Evolutionary conservation across 345 rosid genomes (phyloP), one percentile per base, ranked within the genome.

Genomic region (Microthlaspi erraticum): DNA sequence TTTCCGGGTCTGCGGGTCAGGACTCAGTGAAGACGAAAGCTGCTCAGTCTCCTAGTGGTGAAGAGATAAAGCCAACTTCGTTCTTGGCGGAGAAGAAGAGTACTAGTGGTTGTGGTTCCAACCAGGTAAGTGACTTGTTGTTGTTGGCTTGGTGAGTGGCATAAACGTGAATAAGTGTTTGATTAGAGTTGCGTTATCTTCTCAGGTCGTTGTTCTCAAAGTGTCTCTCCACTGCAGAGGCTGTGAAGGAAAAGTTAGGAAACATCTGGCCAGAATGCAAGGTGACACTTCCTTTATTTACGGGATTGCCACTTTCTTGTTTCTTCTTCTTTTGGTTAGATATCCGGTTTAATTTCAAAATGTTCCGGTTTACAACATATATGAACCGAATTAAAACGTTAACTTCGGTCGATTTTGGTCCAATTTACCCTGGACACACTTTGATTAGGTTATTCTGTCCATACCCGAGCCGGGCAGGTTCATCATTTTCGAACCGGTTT

Each of bases 201-300:
- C 0, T 3, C 86, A 89, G 87, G 90, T 88, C 39, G 98, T 90
- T 60, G 98, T 86, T 59, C 76, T 92, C 78, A 85, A 88, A 80
- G 98, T 93, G 77, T 93, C 98, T 54, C 74, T 93, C 16, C 97
- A 93, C 77, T 90, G 98, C 74, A 88, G 78, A 88, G 98, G 93
- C 38, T 93, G 97, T 66, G 95, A 85, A 80, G 90, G 85, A 54
- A 90, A 90, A 90, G 79, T 93, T 43, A 84, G 90, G 77, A 93
- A 93, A 78, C 98, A 93, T 82, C 60, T 90, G 41, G 80, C 98
- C 32, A 90, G 77, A 88, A 88, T 93, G 98, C 81, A 87, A 83
- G 98, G 98, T 93, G 14, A 16, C 20, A 1, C 8, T 31, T 43
- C 56, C 11, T 44, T 42, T 18, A 41, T 74, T 66, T 56, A 74